Percentiles rank a stretch among this genome's conserved stretches.
phyloP scores from a whole-genome alignment of 148 eudicot species.

The Arbutus unedo region DNA sequence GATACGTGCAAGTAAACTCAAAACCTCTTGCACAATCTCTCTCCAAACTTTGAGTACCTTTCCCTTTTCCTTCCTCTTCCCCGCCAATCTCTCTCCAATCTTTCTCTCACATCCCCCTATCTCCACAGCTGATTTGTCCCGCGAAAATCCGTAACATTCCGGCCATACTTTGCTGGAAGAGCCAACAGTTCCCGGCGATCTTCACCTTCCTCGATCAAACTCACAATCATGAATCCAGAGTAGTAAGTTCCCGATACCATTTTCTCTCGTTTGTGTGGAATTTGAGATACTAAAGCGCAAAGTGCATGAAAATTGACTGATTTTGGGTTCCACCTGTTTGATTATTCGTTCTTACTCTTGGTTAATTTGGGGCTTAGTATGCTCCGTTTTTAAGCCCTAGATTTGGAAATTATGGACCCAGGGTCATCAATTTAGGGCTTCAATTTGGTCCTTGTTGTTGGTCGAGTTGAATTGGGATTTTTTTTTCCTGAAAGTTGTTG shows the following conservation, averaged over 20 bases:
- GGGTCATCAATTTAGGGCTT: background rate
- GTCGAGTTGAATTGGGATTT: background rate
- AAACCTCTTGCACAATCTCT: background rate
- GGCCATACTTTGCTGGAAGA: background rate
- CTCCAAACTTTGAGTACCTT: background rate
- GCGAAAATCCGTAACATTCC: conserved; percentile 12
- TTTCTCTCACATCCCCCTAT: background rate
- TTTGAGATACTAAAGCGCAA: background rate
- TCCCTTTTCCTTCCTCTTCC: background rate
- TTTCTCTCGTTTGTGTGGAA: background rate
- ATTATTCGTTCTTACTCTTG: background rate
- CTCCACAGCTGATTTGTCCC: background rate
- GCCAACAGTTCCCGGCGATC: background rate
- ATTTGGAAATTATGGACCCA: background rate
- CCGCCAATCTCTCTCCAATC: background rate
- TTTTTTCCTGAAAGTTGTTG: background rate
- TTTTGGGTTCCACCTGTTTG: background rate
- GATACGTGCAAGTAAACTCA: too few relatives aligned
- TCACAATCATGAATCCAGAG: conserved; percentile 26
- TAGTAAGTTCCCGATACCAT: conserved; percentile 17
- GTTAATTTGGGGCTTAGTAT: background rate
- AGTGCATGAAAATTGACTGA: background rate
- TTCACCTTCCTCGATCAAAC: conserved; percentile 1
- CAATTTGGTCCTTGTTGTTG: background rate
- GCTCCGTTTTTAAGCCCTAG: background rate